These are phyloP conservation scores for Botrytis aclada DNA, from an alignment of 2,329 filamentous ascomycete genomes.

Conservation along the genomic window DNA sequence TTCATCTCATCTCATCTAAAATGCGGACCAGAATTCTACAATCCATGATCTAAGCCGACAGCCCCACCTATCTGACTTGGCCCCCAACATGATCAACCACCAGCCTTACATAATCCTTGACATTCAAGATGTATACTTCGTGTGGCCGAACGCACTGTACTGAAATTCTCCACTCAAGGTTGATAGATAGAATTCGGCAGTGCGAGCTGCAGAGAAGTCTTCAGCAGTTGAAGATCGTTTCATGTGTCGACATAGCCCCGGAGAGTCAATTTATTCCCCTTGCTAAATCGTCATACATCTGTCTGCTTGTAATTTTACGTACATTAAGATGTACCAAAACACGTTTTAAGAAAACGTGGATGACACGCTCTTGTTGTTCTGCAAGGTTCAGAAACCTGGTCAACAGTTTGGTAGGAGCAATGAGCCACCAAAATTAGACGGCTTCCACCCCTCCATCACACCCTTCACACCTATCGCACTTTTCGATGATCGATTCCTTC, in stretches of 20 bases:
- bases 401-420: not conserved
- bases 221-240: not conserved
- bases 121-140: not conserved
- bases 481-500: not conserved
- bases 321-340: not conserved
- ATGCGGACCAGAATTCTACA: not conserved
- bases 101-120: not conserved
- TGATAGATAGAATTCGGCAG: not conserved
- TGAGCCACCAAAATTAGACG: not conserved
- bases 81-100: not conserved
- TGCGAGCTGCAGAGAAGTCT: not conserved
- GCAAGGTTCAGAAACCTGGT: conserved; percentile 4
- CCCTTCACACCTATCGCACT: not conserved
- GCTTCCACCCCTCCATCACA: not conserved
- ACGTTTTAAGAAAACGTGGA: conserved; percentile 13
- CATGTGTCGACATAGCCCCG: not conserved
- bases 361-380: conserved; percentile 5
- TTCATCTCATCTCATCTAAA: conserved; percentile 4
- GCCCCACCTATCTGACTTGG: not conserved
- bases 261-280: not conserved
- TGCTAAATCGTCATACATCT: not conserved
- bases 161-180: not conserved
- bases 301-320: not conserved
- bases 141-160: not conserved
- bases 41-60: not conserved